These are phyloP conservation scores for Penicillium nucicola DNA, from an alignment of 495 filamentous ascomycete species.

Conservation along the genomic window DNA sequence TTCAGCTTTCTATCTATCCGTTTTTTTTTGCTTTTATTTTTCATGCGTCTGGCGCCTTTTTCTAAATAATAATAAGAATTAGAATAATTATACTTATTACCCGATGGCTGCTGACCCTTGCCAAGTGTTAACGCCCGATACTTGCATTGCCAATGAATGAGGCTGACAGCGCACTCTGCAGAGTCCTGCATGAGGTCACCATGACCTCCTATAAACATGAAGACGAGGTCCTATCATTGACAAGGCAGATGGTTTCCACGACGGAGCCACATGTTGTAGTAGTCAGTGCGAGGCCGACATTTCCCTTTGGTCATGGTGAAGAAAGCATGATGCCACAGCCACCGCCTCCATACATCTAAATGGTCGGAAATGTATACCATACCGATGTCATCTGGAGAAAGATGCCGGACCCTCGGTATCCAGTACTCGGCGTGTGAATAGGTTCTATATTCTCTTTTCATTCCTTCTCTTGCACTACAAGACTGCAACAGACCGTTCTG, in stretches of 20 bases:
- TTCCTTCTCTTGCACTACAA: not conserved
- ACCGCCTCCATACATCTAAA: constrained; percentile 3
- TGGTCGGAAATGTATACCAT: constrained; percentile 5
- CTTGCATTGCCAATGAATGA: not conserved
- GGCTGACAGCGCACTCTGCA: constrained; percentile 8
- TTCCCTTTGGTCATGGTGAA: constrained; percentile 15
- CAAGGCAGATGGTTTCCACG: not conserved
- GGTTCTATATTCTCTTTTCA: not conserved
- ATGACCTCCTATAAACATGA: constrained; percentile 5
- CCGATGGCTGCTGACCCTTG: not conserved
- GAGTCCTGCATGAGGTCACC: constrained; percentile 17
- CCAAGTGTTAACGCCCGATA: not conserved
- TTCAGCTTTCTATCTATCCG: too few relatives aligned
- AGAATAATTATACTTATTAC: not conserved
- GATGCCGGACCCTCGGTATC: too few relatives aligned
- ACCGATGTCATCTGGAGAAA: constrained; percentile 17
- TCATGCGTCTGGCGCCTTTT: too few relatives aligned
- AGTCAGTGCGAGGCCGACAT: not conserved
- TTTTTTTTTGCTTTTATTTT: not conserved
- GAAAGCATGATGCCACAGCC: constrained; percentile 19
- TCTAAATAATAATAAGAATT: too few relatives aligned
- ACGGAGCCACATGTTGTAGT: not conserved
- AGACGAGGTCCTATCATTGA: not conserved
- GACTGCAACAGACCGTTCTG: not conserved
- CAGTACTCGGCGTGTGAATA: too few relatives aligned